Evolutionary conservation across 768 basidiomycete genomes (phyloP), one percentile per base, ranked within the genome.

Genomic region (Lactarius psammicola): DNA sequence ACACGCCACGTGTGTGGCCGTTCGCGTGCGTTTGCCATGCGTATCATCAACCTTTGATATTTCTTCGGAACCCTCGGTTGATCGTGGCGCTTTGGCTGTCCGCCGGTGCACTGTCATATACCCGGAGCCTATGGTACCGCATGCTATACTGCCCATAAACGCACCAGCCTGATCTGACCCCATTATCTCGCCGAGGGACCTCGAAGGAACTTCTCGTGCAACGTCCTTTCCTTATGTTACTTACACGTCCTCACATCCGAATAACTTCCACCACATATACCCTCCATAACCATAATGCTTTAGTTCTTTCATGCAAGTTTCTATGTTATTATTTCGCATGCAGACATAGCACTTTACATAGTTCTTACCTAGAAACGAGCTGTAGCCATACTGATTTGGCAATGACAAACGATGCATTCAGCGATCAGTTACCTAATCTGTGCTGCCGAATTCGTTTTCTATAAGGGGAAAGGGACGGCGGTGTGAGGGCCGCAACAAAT

Each of bases 401-500:
- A n/a, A 57, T 57, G 20, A 63, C 3, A 20, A 57, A 57, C 6
- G 5, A 55, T 0, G 15, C 17, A 10, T 26, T 3, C 26, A 53
- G 10, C 28, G 4, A 30, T n/a, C 26, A 63, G 42, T 64, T 64
- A 36, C 63, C 46, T 64, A 38, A 42, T 54, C 42, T 18, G 51
- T 23, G 17, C 18, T 40, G 36, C 26, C 62, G 44, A 44, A 20
- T 31, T 11, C 3, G 1, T 20, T 18, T 33, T 15, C 49, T 26
- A 51, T 51, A 51, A 26, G 49, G 49, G 49, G 49, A 28, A 51
- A 51, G 49, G 49, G 23, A 46, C 26, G 49, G 49, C 49, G 49
- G 49, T 15, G 49, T 13, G 49, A 26, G 26, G 49, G 28, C n/a
- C 49, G 13, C 5, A 28, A 26, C 58, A 30, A 36, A 26, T 10